These are phyloP conservation scores for Torrubiellomyces zombiae DNA, from an alignment of 2,329 filamentous ascomycete species.

Conservation along the genomic window DNA sequence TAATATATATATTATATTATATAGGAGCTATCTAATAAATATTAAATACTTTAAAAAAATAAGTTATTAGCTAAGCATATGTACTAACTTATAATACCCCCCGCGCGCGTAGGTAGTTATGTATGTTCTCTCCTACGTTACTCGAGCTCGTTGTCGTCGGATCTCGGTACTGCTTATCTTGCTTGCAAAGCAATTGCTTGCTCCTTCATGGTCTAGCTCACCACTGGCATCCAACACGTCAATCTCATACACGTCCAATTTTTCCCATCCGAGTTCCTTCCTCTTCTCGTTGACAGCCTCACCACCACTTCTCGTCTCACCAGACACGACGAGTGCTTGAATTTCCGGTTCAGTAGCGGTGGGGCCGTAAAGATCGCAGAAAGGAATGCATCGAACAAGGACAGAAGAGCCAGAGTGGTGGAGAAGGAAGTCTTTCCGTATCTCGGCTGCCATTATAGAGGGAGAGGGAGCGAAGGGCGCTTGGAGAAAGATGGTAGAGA, in stretches of 20 bases:
- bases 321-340: conserved; percentile 69
- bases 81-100: too few relatives aligned
- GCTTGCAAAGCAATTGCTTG: conserved; percentile 47
- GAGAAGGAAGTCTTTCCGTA: too few relatives aligned
- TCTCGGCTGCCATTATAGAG: too few relatives aligned
- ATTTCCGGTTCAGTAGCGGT: conserved; percentile 71
- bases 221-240: conserved; percentile 61
- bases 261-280: conserved; percentile 55
- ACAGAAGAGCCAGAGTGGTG: too few relatives aligned
- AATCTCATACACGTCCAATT: conserved; percentile 71
- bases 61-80: too few relatives aligned
- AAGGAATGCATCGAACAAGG: conserved; percentile 62
- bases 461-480: too few relatives aligned
- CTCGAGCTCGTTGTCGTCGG: conserved; percentile 34
- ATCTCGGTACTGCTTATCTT: conserved; percentile 93
- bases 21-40: too few relatives aligned
- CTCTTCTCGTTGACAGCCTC: conserved; percentile 75
- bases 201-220: conserved; percentile 13
- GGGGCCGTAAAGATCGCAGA: conserved; percentile 78
- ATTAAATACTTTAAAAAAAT: too few relatives aligned
- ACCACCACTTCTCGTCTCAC: conserved; percentile 73
- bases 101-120: too few relatives aligned
- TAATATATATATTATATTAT: too few relatives aligned
- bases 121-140: too few relatives aligned
- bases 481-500: conserved; percentile 56